Conservation (phyloP, 2,329 filamentous ascomycete genomes). For the Curvularia eragrostidis region DNA sequence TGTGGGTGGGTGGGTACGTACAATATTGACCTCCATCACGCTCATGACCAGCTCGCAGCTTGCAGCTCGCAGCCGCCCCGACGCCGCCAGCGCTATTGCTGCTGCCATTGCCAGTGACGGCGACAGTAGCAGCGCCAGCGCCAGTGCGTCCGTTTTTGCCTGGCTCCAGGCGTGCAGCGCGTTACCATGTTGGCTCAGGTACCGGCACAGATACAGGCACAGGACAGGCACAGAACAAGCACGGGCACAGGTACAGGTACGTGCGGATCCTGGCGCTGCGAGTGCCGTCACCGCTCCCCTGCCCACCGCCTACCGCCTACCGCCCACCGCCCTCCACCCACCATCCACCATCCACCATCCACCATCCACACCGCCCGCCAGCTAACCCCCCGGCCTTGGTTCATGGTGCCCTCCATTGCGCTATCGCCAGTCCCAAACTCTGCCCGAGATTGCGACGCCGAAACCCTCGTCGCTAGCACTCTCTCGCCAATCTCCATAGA, state of each 20-base stretch:
- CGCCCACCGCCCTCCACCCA: not conserved
- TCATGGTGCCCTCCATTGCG: too few species aligned
- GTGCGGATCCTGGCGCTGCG: constrained; percentile 7
- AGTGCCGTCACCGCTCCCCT: constrained; percentile 9
- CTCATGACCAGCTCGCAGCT: not conserved
- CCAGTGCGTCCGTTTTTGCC: too few species aligned
- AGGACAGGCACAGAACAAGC: constrained; percentile 15
- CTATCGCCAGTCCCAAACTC: constrained; percentile 1
- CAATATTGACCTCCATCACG: not conserved
- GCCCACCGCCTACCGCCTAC: not conserved
- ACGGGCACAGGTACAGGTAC: constrained; percentile 11
- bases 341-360: too few species aligned
- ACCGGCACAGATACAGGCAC: not conserved
- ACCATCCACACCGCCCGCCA: constrained; percentile 11
- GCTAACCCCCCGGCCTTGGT: constrained; percentile 2
- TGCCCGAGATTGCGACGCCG: constrained; percentile 13
- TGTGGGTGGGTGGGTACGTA: not conserved
- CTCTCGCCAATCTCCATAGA: constrained; percentile 27
- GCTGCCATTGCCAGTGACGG: too few species aligned
- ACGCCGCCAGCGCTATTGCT: not conserved
- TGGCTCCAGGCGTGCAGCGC: not conserved
- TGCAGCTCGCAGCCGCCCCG: not conserved
- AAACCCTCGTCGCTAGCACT: constrained; percentile 1
- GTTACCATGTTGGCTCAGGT: not conserved
- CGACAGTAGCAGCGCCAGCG: too few species aligned